These are phyloP conservation scores for Dactylis glomerata DNA, from an alignment of 176 grass and related monocot species.

Conservation along the genomic window DNA sequence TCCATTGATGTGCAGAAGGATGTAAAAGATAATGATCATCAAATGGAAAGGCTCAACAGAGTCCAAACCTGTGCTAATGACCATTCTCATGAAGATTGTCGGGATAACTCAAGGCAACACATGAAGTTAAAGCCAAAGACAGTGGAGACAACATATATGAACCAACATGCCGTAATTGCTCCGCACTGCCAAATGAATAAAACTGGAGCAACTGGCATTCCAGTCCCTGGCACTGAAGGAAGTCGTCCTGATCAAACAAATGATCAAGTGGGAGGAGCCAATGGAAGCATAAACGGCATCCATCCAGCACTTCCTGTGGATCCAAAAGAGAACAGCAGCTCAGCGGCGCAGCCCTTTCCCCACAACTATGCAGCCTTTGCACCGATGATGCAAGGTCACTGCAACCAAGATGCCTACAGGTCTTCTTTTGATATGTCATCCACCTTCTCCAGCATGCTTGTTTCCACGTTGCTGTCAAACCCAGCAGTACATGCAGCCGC, in stretches of 20 bases:
- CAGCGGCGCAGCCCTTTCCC: slow-evolving; percentile 39
- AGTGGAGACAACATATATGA: slow-evolving; percentile 32
- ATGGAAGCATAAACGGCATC: slow-evolving; percentile 32
- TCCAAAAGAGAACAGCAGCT: slow-evolving; percentile 33
- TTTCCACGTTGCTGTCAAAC: slow-evolving; percentile 85
- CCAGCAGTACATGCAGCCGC: slow-evolving; percentile 72
- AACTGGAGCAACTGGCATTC: slow-evolving; percentile 24
- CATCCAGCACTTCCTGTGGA: slow-evolving; percentile 37
- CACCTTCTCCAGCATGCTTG: slow-evolving; percentile 71
- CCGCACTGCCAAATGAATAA: slow-evolving; percentile 14
- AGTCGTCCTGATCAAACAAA: slow-evolving; percentile 22
- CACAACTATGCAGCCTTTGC: slow-evolving; percentile 44
- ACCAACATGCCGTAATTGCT: slow-evolving; percentile 26
- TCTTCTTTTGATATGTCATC: slow-evolving; percentile 65
- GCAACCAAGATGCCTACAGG: slow-evolving; percentile 64
- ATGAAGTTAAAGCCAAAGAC: slow-evolving; percentile 31
- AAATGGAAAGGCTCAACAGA: slow-evolving; percentile 37
- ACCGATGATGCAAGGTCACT: slow-evolving; percentile 52
- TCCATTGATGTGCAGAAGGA: slow-evolving; percentile 29
- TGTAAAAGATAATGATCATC: slow-evolving; percentile 33
- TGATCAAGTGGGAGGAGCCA: slow-evolving; percentile 34
- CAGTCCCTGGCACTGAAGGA: slow-evolving; percentile 30
- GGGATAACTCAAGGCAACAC: slow-evolving; percentile 42
- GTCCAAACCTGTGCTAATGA: slow-evolving; percentile 28
- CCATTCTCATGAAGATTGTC: slow-evolving; percentile 24